phyloP scores from a whole-genome alignment of 441 rosid genomes.

The Gossypium lobatum region DNA sequence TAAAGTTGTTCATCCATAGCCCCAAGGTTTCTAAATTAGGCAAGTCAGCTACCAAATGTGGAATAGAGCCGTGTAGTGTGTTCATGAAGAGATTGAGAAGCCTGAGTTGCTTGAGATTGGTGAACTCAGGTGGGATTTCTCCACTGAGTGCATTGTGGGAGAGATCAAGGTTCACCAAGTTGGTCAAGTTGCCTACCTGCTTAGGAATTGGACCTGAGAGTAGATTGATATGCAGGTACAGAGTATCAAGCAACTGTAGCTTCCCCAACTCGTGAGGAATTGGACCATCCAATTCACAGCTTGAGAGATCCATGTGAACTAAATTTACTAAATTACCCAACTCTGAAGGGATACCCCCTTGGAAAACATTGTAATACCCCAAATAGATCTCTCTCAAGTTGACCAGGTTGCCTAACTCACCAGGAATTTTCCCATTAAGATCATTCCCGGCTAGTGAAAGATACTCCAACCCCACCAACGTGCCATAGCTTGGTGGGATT shows the following conservation, averaged over 20 bases:
- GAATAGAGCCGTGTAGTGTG: slow-evolving; percentile 45
- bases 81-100: slow-evolving; percentile 48
- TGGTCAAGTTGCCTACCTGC: slow-evolving; percentile 41
- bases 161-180: slow-evolving; percentile 40
- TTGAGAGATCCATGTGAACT: slow-evolving; percentile 38
- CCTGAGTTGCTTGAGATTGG: slow-evolving; percentile 32
- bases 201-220: slow-evolving; percentile 40
- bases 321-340: slow-evolving; percentile 36
- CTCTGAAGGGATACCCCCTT: slow-evolving; percentile 44
- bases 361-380: slow-evolving; percentile 36
- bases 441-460: slow-evolving; percentile 44
- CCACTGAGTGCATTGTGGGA: slow-evolving; percentile 41
- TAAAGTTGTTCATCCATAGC: slow-evolving; percentile 52
- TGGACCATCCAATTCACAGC: slow-evolving; percentile 36
- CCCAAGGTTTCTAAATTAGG: slow-evolving; percentile 32
- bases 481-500: slow-evolving; percentile 38
- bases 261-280: slow-evolving; percentile 44
- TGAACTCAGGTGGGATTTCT: slow-evolving; percentile 38
- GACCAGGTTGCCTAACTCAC: slow-evolving; percentile 39
- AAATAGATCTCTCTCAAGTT: slow-evolving; percentile 38
- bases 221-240: slow-evolving; percentile 34
- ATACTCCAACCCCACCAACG: slow-evolving; percentile 29
- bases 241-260: slow-evolving; percentile 31
- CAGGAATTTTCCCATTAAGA: slow-evolving; percentile 40
- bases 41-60: slow-evolving; percentile 34